Conservation (phyloP, 1,139 yeast species). For the Meyerozyma guilliermondii region DNA sequence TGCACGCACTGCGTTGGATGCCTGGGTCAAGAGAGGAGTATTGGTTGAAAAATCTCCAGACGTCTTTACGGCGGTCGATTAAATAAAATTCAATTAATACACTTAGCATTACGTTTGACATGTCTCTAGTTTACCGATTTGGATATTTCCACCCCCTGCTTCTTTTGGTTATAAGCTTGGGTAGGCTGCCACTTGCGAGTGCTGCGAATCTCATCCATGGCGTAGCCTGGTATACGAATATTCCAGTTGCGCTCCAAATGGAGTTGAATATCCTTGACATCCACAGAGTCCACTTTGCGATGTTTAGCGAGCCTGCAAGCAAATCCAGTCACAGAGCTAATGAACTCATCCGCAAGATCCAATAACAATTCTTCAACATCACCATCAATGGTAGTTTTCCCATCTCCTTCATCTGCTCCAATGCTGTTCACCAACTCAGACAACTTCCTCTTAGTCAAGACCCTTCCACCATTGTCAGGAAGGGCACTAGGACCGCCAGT, state of each 20-base stretch:
- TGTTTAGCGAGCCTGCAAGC: conserved; percentile 95
- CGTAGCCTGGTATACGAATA: conserved; percentile 87
- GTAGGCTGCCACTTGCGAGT: conserved; percentile 81
- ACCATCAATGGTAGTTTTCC: conserved; percentile 88
- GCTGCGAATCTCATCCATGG: conserved; percentile 84
- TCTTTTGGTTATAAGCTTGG: conserved; percentile 44
- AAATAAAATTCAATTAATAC: not conserved
- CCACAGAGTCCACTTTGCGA: conserved; percentile 82
- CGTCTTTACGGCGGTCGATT: conserved; percentile 18
- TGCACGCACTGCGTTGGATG: conserved; percentile 38
- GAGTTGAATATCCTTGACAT: conserved; percentile 83
- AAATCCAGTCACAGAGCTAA: conserved; percentile 81
- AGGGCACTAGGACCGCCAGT: conserved; percentile 27
- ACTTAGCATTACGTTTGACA: not conserved
- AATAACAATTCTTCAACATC: conserved; percentile 89
- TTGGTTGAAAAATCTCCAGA: conserved; percentile 32
- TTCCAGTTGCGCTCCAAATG: conserved; percentile 96
- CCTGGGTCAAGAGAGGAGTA: conserved; percentile 55
- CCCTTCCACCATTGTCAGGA: conserved; percentile 63
- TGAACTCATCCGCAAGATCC: conserved; percentile 95
- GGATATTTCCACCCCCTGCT: conserved; percentile 2
- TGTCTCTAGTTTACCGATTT: conserved; percentile 1
- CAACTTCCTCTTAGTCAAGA: conserved; percentile 81
- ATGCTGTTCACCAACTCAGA: conserved; percentile 80
- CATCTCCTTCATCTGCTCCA: conserved; percentile 81